Evolutionary conservation across 192 early-diverging fungal species (phyloP).

Genomic region (Gryganskiella cystojenkinii): DNA sequence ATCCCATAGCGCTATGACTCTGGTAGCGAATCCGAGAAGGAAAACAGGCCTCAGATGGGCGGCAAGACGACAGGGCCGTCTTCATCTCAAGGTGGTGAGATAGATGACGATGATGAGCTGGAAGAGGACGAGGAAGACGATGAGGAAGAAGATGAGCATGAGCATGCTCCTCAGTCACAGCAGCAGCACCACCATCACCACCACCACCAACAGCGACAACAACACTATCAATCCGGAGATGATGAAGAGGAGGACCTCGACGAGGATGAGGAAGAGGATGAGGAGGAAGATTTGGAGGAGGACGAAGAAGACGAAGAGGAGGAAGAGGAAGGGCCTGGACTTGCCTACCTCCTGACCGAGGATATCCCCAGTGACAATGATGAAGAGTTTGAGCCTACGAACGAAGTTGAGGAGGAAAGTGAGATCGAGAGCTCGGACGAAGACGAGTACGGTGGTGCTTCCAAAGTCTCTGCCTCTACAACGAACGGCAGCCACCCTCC

Average conservation of each 20-base stretch:
- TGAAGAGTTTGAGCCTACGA: slow-evolving; percentile 38
- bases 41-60: slow-evolving; percentile 28
- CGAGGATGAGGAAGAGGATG: slow-evolving; percentile 37
- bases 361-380: slow-evolving; percentile 48
- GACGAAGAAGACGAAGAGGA: slow-evolving; percentile 23
- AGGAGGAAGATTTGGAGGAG: slow-evolving; percentile 23
- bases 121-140: slow-evolving; percentile 35
- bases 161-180: slow-evolving; percentile 2
- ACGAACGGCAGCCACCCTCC: slow-evolving; percentile 27
- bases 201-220: neutral
- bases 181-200: neutral
- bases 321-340: slow-evolving; percentile 32
- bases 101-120: slow-evolving; percentile 20
- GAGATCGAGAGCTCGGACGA: slow-evolving; percentile 50
- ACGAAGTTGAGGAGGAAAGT: slow-evolving; percentile 44
- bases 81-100: slow-evolving; percentile 18
- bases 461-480: slow-evolving; percentile 3
- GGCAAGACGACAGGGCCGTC: slow-evolving; percentile 34
- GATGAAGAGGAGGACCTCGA: slow-evolving; percentile 33
- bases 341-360: slow-evolving; percentile 30
- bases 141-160: slow-evolving; percentile 22
- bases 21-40: slow-evolving; percentile 25
- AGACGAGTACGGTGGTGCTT: slow-evolving; percentile 26
- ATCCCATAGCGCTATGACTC: neutral
- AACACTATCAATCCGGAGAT: slow-evolving; percentile 7